These are phyloP conservation scores for Penicillium odoratum DNA, from an alignment of 495 filamentous ascomycete genomes.

Conservation along the genomic window DNA sequence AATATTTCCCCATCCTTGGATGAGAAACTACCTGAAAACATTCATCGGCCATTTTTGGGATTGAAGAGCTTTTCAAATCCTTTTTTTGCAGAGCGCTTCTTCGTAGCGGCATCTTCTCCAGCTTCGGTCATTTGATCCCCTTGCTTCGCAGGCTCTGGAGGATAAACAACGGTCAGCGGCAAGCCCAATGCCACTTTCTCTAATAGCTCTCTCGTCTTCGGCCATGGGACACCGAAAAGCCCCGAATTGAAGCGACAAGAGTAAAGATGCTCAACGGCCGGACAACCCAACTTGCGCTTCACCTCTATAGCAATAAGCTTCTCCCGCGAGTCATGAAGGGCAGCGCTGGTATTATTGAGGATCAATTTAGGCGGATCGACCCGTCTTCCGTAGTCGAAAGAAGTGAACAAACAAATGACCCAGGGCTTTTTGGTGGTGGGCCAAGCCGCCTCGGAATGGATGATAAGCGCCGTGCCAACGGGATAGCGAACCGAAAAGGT, in stretches of 20 bases:
- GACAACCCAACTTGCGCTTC: background rate
- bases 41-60: too few relatives aligned
- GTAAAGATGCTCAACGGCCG: slow-evolving; percentile 25
- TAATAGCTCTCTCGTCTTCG: background rate
- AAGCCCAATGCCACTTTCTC: background rate
- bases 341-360: slow-evolving; percentile 37
- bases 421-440: slow-evolving; percentile 29
- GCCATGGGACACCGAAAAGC: slow-evolving; percentile 6
- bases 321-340: slow-evolving; percentile 38
- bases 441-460: slow-evolving; percentile 33
- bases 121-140: background rate
- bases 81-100: background rate
- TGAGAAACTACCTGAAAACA: too few relatives aligned
- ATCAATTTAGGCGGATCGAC: slow-evolving; percentile 33
- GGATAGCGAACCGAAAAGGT: slow-evolving; percentile 10
- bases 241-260: slow-evolving; percentile 31
- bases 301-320: slow-evolving; percentile 25
- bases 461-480: slow-evolving; percentile 45
- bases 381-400: slow-evolving; percentile 28
- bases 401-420: slow-evolving; percentile 53
- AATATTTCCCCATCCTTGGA: too few relatives aligned
- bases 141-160: background rate
- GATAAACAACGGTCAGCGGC: slow-evolving; percentile 1
- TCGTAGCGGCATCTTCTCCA: background rate
- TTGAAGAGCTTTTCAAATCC: too few relatives aligned